Base-by-base conservation (phyloP, 176 grass and related monocot species). In the Aegilops sharonensis region DNA sequence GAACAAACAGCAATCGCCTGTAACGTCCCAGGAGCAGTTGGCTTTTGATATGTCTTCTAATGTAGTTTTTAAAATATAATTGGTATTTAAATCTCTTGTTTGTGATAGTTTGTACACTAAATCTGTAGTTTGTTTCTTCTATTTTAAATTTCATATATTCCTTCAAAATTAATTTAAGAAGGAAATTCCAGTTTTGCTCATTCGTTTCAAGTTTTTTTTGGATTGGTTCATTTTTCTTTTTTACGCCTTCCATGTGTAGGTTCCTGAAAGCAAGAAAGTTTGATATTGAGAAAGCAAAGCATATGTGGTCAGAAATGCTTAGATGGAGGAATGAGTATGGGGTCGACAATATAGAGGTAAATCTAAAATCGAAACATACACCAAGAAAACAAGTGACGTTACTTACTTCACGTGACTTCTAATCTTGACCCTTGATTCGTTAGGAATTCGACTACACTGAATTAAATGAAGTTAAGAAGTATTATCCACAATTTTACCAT, bases 271-370 rank as follows among this genome's bases (percentile, higher is more conserved):
- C 94, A 68, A 88, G 94, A 10, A 99, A 94, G 82, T 94, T 96
- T 74, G 91, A 99, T 89, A 84, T 96, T 18, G 90, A 94, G 54
- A 99, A 93, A 90, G 80, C 97, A 77, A 99, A 99, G 80, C 82
- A 91, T 75, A 99, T 99, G 97, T 99, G 94, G 97, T 84, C 90
- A 64, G 94, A 99, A 88, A 99, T 99, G 97, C 92, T 99, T 86
- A 85, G 85, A 40, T 99, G 97, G 94, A 96, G 97, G 85, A 91
- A 91, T 68, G 94, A 96, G 43, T 96, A 91, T 75, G 97, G 97
- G 20, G 78, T 84, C 3, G 90, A 96, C 63, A 91, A 88, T 82
- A 93, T 99, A 85, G 80, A 92, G 84, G 94, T 94, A 95, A 76
- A 32, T 47, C 50, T 69, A 68, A 77, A 71, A 64, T 21, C 64